Conservation (phyloP, 2,329 filamentous ascomycete species). For the Fusarium circinatum region DNA sequence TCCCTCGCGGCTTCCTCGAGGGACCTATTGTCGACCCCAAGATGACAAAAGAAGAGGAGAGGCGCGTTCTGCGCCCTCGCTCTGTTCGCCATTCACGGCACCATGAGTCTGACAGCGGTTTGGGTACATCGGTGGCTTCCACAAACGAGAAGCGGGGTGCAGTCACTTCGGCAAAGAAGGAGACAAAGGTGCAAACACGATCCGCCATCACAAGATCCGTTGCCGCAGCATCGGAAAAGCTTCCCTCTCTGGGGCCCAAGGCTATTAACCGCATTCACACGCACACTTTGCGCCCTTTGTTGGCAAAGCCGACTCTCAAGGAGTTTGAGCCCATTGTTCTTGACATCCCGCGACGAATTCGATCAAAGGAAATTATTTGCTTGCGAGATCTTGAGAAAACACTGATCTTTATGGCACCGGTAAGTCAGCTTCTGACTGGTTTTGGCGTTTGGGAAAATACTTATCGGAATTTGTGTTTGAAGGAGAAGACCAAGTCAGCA, state of each 20-base stretch:
- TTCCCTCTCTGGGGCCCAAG: slow-evolving; percentile 71
- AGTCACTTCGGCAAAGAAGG: slow-evolving; percentile 55
- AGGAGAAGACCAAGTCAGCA: slow-evolving; percentile 81
- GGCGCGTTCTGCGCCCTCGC: slow-evolving; percentile 64
- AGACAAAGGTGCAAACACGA: slow-evolving; percentile 53
- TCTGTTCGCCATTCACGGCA: slow-evolving; percentile 67
- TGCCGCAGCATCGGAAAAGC: slow-evolving; percentile 59
- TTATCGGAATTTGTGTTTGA: slow-evolving; percentile 75
- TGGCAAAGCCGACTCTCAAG: slow-evolving; percentile 77
- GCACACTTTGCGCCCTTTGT: slow-evolving; percentile 80
- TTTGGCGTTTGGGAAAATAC: slow-evolving; percentile 69
- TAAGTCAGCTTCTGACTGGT: slow-evolving; percentile 76
- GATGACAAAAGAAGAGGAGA: slow-evolving; percentile 58
- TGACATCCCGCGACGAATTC: slow-evolving; percentile 82
- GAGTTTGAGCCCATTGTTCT: slow-evolving; percentile 84
- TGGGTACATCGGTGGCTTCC: slow-evolving; percentile 83
- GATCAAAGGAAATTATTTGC: slow-evolving; percentile 86
- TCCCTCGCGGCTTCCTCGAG: slow-evolving; percentile 69
- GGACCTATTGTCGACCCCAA: slow-evolving; percentile 63
- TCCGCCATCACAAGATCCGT: slow-evolving; percentile 67
- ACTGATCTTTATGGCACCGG: slow-evolving; percentile 88
- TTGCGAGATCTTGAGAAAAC: slow-evolving; percentile 95
- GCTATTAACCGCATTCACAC: slow-evolving; percentile 83
- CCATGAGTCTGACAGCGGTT: slow-evolving; percentile 86
- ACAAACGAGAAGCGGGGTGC: slow-evolving; percentile 61